A percentile compares a stretch with the other conserved stretches of the same genome.
phyloP scores from a whole-genome alignment of 768 basidiomycete genomes.

The Termitomyces sp. region DNA sequence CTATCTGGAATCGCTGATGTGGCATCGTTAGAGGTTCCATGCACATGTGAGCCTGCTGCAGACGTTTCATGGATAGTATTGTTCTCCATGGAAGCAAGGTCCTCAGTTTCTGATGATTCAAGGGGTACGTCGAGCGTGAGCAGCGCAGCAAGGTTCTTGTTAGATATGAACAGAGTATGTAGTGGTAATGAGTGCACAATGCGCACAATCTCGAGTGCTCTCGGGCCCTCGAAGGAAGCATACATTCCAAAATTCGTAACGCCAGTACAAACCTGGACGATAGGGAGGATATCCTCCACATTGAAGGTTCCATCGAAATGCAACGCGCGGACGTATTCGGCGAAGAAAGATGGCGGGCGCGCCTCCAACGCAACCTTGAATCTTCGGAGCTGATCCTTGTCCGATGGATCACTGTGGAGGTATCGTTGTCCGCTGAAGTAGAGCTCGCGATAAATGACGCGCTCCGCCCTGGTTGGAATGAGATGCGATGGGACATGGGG shows the following conservation, averaged over 20 bases:
- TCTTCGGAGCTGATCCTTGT: neutral
- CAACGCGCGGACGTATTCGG: constrained; percentile 8
- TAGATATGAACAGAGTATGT: constrained; percentile 10
- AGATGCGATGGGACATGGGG: neutral
- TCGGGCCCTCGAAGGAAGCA: constrained; percentile 3
- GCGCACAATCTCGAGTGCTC: neutral
- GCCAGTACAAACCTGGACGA: constrained; percentile 9
- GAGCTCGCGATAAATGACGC: constrained; percentile 16
- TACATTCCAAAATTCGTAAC: constrained; percentile 16
- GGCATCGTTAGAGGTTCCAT: neutral
- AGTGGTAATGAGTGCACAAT: constrained; percentile 3
- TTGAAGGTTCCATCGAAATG: constrained; percentile 5
- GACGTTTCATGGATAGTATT: neutral
- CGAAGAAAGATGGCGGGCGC: constrained; percentile 14
- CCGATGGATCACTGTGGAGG: neutral
- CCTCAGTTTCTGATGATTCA: neutral
- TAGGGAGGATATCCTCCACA: constrained; percentile 1
- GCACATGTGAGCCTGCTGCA: neutral
- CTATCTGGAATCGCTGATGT: neutral
- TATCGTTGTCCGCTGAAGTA: constrained; percentile 10
- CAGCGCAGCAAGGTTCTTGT: constrained; percentile 1
- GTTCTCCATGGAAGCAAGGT: neutral
- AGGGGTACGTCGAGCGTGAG: neutral
- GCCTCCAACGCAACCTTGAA: constrained; percentile 4
- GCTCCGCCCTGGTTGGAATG: constrained; percentile 13